Evolutionary conservation across 179 eudicot species (phyloP).

Genomic region (Silene coronaria): DNA sequence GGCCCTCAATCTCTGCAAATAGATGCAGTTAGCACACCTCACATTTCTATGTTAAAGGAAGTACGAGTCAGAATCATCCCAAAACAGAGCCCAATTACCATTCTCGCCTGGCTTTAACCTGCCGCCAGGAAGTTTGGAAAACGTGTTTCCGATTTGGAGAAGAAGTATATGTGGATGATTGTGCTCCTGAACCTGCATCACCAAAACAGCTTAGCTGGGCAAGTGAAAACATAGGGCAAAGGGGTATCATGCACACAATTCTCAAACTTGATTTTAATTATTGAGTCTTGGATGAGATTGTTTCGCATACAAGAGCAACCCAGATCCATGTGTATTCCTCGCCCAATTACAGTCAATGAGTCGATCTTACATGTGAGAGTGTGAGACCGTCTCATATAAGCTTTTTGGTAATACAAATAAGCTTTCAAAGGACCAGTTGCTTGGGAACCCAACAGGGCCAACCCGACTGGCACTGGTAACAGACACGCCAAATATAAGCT

Average conservation of each 20-base stretch:
- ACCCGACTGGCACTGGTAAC: background rate
- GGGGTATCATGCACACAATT: constrained; percentile 1
- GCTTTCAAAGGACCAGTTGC: background rate
- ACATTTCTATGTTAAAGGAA: background rate
- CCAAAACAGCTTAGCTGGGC: background rate
- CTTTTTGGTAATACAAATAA: too few species aligned
- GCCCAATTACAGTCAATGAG: background rate
- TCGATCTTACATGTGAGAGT: too few species aligned
- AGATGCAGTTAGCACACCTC: background rate
- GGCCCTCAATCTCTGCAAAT: constrained; percentile 59
- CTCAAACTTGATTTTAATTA: background rate
- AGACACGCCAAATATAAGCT: background rate
- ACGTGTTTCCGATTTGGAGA: constrained; percentile 60
- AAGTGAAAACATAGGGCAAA: background rate
- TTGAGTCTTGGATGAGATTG: too few species aligned
- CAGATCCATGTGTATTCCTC: background rate
- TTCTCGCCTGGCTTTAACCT: constrained; percentile 74
- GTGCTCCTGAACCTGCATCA: constrained; percentile 51
- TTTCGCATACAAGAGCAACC: background rate
- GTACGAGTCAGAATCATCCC: background rate
- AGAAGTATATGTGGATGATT: constrained; percentile 67
- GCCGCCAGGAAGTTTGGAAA: constrained; percentile 89
- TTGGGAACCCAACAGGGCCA: background rate
- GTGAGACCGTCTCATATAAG: too few species aligned
- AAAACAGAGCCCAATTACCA: constrained; percentile 29